Conservation (phyloP, 176 grass and related monocot species). For the Oryza rufipogon region DNA sequence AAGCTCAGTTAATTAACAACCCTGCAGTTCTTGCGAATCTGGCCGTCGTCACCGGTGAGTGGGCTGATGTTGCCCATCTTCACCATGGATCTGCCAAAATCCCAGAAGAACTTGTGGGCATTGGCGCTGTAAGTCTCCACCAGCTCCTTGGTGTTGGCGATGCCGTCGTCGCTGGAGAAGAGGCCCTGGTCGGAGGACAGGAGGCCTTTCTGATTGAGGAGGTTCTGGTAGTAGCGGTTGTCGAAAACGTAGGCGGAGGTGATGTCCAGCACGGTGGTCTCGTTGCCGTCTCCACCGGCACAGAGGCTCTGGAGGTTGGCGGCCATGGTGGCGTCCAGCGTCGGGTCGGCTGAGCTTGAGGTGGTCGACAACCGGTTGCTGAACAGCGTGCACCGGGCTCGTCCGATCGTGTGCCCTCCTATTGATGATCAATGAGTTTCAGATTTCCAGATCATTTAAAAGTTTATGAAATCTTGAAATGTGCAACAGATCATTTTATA, state of each 20-base stretch:
- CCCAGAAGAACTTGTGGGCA: conserved; percentile 42
- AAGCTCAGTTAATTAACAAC: conserved; percentile 62
- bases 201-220: conserved; percentile 58
- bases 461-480: not conserved
- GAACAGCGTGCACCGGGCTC: conserved; percentile 63
- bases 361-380: conserved; percentile 44
- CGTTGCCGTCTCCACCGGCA: conserved; percentile 61
- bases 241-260: conserved; percentile 68
- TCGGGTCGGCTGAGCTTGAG: conserved; percentile 44
- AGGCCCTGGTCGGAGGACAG: conserved; percentile 93
- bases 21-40: conserved; percentile 70
- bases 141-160: conserved; percentile 56
- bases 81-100: conserved; percentile 74
- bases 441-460: not conserved
- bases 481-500: not conserved
- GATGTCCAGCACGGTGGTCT: conserved; percentile 60
- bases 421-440: not conserved
- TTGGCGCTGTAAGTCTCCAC: conserved; percentile 63
- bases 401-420: conserved; percentile 85
- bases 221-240: conserved; percentile 77
- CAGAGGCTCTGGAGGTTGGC: conserved; percentile 56
- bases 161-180: conserved; percentile 63
- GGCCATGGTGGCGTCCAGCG: conserved; percentile 66
- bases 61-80: conserved; percentile 83
- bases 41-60: conserved; percentile 49